These are phyloP conservation scores for Verticillium klebahnii DNA, from an alignment of 2,329 filamentous ascomycete species.

Conservation along the genomic window DNA sequence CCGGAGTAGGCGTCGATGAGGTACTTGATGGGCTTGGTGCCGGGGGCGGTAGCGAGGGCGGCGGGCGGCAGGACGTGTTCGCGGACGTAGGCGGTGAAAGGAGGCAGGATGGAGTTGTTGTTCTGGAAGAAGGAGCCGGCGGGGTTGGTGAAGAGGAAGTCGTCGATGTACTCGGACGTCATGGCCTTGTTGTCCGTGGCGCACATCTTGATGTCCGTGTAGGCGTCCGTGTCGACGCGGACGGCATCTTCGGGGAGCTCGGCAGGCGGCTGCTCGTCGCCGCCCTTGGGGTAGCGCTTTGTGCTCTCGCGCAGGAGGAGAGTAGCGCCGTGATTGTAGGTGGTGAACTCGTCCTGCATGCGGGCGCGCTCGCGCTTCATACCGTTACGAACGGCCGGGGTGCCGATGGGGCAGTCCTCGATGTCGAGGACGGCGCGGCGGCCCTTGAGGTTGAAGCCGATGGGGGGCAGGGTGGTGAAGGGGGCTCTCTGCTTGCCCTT, in stretches of 20 bases:
- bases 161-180: conserved; percentile 82
- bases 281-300: conserved; percentile 45
- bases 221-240: conserved; percentile 49
- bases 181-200: conserved; percentile 80
- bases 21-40: conserved; percentile 58
- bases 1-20: conserved; percentile 98
- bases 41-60: conserved; percentile 25
- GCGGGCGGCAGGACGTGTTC: conserved; percentile 62
- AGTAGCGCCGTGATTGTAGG: conserved; percentile 79
- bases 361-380: conserved; percentile 74
- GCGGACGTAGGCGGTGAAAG: conserved; percentile 83
- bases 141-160: conserved; percentile 82
- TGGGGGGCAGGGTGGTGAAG: conserved; percentile 65
- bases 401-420: conserved; percentile 95
- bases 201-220: conserved; percentile 79
- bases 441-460: conserved; percentile 91
- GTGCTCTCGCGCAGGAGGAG: conserved; percentile 87
- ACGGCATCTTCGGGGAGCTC: conserved; percentile 35
- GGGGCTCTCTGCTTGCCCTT: conserved; percentile 40
- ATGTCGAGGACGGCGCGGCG: conserved; percentile 79
- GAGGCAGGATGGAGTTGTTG: conserved; percentile 93
- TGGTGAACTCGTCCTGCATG: conserved; percentile 63
- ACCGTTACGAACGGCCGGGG: conserved; percentile 74
- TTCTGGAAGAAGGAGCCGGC: conserved; percentile 98
- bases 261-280: conserved; percentile 15